phyloP scores from a whole-genome alignment of 2,329 filamentous ascomycete genomes.

The Pseudomassariella vexata region DNA sequence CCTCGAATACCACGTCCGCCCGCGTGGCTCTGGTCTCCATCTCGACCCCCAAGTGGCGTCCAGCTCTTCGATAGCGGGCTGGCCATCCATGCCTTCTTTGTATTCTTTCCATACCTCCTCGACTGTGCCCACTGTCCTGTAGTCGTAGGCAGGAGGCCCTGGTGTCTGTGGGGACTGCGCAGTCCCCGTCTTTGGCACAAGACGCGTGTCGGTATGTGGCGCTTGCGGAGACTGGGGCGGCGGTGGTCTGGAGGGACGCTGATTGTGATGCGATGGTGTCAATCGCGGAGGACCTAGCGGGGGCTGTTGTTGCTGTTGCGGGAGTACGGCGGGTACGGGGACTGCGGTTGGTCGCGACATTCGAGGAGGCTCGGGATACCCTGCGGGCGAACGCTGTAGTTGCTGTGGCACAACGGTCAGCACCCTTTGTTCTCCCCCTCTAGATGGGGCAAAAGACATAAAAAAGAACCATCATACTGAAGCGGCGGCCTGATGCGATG shows the following conservation, averaged over 20 bases:
- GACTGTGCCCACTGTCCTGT: constrained; percentile 27
- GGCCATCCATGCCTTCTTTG: constrained; percentile 27
- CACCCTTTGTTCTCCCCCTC: too few species aligned
- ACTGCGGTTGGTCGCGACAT: constrained; percentile 1
- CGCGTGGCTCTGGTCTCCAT: constrained; percentile 30
- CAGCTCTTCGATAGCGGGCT: constrained; percentile 28
- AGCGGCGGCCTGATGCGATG: constrained; percentile 24
- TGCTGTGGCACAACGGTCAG: not conserved
- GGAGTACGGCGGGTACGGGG: not conserved
- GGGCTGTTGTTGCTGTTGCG: constrained; percentile 5
- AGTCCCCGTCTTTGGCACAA: constrained; percentile 16
- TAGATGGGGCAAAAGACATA: too few species aligned
- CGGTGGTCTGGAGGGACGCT: constrained; percentile 18
- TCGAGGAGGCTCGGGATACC: constrained; percentile 2
- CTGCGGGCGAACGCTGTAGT: constrained; percentile 3
- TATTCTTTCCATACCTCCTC: constrained; percentile 32
- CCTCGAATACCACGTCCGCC: constrained; percentile 30
- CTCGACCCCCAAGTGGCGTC: constrained; percentile 28
- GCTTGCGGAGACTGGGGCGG: constrained; percentile 20
- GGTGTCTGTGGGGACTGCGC: constrained; percentile 20
- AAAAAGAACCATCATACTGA: constrained; percentile 18
- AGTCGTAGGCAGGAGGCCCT: constrained; percentile 27
- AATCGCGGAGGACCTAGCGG: constrained; percentile 15
- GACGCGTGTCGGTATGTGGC: constrained; percentile 13
- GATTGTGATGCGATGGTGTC: constrained; percentile 14